Conservation (phyloP, 140 eudicot species). For the Flaveria floridana region DNA sequence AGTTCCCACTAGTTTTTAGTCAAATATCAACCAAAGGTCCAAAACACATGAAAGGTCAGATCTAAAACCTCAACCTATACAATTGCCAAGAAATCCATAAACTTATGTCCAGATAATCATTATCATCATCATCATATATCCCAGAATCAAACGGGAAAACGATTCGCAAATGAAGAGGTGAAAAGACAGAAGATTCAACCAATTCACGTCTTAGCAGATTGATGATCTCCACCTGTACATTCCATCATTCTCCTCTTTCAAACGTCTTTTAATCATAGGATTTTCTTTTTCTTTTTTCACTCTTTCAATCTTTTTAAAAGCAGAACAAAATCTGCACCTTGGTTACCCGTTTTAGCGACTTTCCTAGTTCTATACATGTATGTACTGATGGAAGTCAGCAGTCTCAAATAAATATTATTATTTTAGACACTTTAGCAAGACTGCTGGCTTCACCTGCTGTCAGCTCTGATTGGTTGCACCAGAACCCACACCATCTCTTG, state of each 20-base stretch:
- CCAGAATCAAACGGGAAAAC: constrained; percentile 12
- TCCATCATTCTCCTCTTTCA: constrained; percentile 35
- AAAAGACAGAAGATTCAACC: constrained; percentile 33
- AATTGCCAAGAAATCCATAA: constrained; percentile 37
- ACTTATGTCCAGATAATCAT: constrained; percentile 30
- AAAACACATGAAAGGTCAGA: constrained; percentile 36
- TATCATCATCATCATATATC: constrained; percentile 7
- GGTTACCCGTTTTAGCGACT: constrained; percentile 11
- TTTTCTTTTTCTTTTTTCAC: constrained; percentile 12
- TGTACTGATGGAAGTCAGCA: constrained; percentile 44
- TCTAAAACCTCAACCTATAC: constrained; percentile 37
- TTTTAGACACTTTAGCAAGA: constrained; percentile 25
- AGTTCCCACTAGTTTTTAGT: constrained; percentile 28
- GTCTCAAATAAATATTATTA: constrained; percentile 26
- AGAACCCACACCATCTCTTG: constrained; percentile 34
- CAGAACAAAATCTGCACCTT: constrained; percentile 45
- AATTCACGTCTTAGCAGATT: constrained; percentile 16
- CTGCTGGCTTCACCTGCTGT: constrained; percentile 35
- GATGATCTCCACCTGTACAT: constrained; percentile 38
- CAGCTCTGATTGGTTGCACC: constrained; percentile 37
- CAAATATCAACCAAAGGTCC: constrained; percentile 23
- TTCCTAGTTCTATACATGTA: constrained; percentile 45
- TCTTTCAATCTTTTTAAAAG: constrained; percentile 24
- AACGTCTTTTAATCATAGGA: constrained; percentile 1
- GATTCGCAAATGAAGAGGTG: constrained; percentile 26